Base-by-base conservation (phyloP, 371 early-diverging fungal species). In the Mucor indicus region DNA sequence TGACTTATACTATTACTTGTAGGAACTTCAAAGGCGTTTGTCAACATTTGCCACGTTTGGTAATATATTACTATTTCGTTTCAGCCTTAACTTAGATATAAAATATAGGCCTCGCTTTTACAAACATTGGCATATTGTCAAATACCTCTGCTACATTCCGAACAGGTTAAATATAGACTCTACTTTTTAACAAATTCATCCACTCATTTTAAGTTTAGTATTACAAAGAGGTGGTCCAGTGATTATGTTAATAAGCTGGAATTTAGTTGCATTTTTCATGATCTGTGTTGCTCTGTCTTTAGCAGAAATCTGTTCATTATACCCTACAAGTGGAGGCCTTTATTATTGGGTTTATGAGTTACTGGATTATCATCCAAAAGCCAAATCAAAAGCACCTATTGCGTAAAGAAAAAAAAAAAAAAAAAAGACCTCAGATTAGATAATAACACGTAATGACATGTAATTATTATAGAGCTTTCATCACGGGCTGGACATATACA, bases 221-320 rank as follows among this genome's bases (percentile, higher is more conserved):
- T 33, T 69, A 32, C 66, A 65, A 32, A 62, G 75, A 41, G 73
- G 73, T 13, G 73, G 75, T 2, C 75, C 75, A 13, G 35, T 67
- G 15, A 60, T 45, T 19, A 70, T 74, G 68, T 36, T 74, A 19
- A 20, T 69, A 16, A 57, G 65, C 38, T 88, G 89, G 89, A 64
- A 83, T 48, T 35, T 81, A 20, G 85, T 82, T 6, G 74, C 80
- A 11, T 38, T 74, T 36, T 83, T 83, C 52, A 80, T 82, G 52
- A 51, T 83, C 41, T 75, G 77, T 60, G 64, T 85, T 23, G 85
- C 81, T 1, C 58, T 85, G 22, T 77, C 85, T 2, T 53, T 87
- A 59, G 79, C 86, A n/a, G 88, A 87, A 58, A 85, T 85, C 38
- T 84, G 84, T 52, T 85, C 85, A 0, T 62, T 86, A 0, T 87